These are phyloP conservation scores for Phytophthora foliorum DNA, from an alignment of 352 stramenopile genomes.

Conservation along the genomic window DNA sequence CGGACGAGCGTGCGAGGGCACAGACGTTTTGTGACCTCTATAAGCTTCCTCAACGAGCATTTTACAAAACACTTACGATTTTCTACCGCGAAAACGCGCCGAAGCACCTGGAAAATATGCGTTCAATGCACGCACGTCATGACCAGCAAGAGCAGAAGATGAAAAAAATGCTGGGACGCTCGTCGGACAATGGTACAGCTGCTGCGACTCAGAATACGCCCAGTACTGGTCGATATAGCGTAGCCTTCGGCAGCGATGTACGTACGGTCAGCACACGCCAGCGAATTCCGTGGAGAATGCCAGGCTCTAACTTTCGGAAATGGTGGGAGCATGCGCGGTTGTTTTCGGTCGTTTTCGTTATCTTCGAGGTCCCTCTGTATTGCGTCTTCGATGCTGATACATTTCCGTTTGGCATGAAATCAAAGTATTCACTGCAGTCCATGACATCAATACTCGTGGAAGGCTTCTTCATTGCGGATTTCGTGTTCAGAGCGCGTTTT, in stretches of 20 bases:
- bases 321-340: slow-evolving; percentile 68
- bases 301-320: slow-evolving; percentile 65
- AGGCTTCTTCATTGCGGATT: slow-evolving; percentile 63
- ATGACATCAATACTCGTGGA: slow-evolving; percentile 64
- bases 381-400: slow-evolving; percentile 71
- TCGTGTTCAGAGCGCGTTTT: slow-evolving; percentile 57
- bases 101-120: slow-evolving; percentile 60
- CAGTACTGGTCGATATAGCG: slow-evolving; percentile 11
- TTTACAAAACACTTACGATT: slow-evolving; percentile 58
- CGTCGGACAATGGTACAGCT: slow-evolving; percentile 19
- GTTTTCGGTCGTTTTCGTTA: slow-evolving; percentile 60
- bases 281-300: slow-evolving; percentile 53
- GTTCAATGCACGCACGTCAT: slow-evolving; percentile 53
- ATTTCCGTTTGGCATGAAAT: slow-evolving; percentile 55
- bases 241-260: slow-evolving; percentile 12
- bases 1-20: slow-evolving; percentile 62
- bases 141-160: slow-evolving; percentile 87
- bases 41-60: slow-evolving; percentile 64
- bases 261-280: not conserved
- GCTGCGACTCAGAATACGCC: not conserved
- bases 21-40: slow-evolving; percentile 84
- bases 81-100: slow-evolving; percentile 57
- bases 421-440: slow-evolving; percentile 58
- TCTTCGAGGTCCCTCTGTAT: slow-evolving; percentile 75
- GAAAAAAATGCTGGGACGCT: slow-evolving; percentile 74